These are phyloP conservation scores for Pythium chondricola DNA, from an alignment of 352 stramenopile species.

Conservation along the genomic window DNA sequence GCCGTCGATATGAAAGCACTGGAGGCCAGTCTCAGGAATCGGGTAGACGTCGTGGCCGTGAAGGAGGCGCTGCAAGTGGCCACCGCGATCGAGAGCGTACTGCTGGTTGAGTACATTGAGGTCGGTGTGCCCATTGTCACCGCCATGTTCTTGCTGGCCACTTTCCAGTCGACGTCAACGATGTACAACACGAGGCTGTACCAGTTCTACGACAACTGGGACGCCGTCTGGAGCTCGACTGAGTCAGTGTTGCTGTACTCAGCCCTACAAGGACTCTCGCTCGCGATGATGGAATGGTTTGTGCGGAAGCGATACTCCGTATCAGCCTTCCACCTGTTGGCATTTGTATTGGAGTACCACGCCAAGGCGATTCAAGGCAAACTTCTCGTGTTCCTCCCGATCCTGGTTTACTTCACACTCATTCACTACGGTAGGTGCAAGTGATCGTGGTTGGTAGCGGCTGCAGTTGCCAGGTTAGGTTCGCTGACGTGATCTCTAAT, in stretches of 20 bases:
- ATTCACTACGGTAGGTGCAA: constrained; percentile 18
- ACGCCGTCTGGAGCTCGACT: not conserved
- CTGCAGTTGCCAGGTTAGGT: too few relatives aligned
- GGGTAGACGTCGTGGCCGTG: not conserved
- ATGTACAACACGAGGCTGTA: constrained; percentile 17
- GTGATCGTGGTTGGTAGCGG: too few relatives aligned
- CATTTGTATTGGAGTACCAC: constrained; percentile 20
- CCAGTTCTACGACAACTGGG: constrained; percentile 9
- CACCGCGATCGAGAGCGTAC: not conserved
- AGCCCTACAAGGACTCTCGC: constrained; percentile 10
- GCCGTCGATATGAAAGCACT: not conserved
- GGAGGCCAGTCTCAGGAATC: not conserved
- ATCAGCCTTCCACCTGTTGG: constrained; percentile 11
- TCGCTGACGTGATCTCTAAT: not conserved
- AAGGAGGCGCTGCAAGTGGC: constrained; percentile 8
- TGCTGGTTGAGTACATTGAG: constrained; percentile 20
- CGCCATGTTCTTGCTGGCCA: constrained; percentile 5
- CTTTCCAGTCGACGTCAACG: constrained; percentile 5
- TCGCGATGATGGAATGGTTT: constrained; percentile 8
- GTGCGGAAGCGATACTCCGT: constrained; percentile 11
- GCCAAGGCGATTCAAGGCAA: constrained; percentile 17
- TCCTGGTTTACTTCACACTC: constrained; percentile 19
- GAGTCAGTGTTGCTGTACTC: constrained; percentile 15
- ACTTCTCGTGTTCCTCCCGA: constrained; percentile 11
- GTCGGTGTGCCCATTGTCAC: constrained; percentile 12